Base-by-base conservation (phyloP, 495 filamentous ascomycete genomes). In the Neurospora sp. region DNA sequence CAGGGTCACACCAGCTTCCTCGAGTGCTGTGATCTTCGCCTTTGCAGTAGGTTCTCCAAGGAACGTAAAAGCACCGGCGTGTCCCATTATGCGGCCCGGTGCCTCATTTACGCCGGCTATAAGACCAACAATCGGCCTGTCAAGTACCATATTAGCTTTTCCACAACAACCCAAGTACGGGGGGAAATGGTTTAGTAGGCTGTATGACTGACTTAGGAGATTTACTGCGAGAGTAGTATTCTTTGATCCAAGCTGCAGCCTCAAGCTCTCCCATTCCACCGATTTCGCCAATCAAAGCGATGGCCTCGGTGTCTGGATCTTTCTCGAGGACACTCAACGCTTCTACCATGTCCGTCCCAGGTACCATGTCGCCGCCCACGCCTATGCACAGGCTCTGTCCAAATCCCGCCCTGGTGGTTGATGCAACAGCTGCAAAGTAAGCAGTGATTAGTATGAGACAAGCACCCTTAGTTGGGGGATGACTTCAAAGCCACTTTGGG, bases 361-460 rank as follows among this genome's bases (percentile, higher is more conserved):
- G 92, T 45, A 94, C 79, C 34, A 93, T 89, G 82, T 97, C 94
- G 1, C 94, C 94, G 4, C 94, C 94, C 85, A 97, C 91, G 21
- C 94, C 93, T 62, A 97, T 92, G 71, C 92, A 93, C 13, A 95
- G 83, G 78, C 91, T 94, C 81, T 97, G 94, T 0, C 94, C 94
- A 17, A 97, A 84, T 5, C 93, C 93, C 45, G 91, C 91, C 78
- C 92, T 84, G 0, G 93, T 94, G 3, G 93, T 91, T 3, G 92
- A 93, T 6, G 91, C 94, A 9, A 95, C 93, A 24, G 93, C 90
- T 81, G 19, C 31, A 34, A 62, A 31, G 40, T 17, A 10, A 69
- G 54, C 31, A 36, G 7, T 72, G 31, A 21, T 72, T 37, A 71
- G 21, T 38, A 45, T 24, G 13, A 42, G 9, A 34, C 11, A 71